Evolutionary conservation across 1,139 yeast species (phyloP).

Genomic region (Pichia sp.): DNA sequence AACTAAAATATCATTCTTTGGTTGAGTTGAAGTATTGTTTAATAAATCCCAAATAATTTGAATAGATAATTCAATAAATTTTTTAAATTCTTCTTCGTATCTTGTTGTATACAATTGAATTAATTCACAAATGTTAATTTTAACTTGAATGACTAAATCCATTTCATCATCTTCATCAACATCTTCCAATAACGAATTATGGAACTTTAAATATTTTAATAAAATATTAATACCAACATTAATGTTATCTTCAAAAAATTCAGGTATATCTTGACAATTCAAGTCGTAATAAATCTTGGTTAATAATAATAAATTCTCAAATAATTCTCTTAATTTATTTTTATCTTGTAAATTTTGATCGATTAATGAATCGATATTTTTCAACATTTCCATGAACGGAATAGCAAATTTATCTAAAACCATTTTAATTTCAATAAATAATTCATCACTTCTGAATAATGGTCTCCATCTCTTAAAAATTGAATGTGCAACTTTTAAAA

Average conservation of each 20-base stretch:
- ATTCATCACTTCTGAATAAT: slow-evolving; percentile 80
- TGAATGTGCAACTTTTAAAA: slow-evolving; percentile 86
- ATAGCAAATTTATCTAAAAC: slow-evolving; percentile 81
- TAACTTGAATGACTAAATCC: slow-evolving; percentile 65
- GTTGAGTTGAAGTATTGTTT: slow-evolving; percentile 58
- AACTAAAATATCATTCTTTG: slow-evolving; percentile 77
- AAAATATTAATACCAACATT: slow-evolving; percentile 69
- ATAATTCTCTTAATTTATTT: slow-evolving; percentile 46
- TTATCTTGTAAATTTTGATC: slow-evolving; percentile 40
- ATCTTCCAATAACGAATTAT: slow-evolving; percentile 49
- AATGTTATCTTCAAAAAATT: slow-evolving; percentile 91
- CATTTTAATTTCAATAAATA: slow-evolving; percentile 78
- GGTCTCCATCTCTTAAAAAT: slow-evolving; percentile 98
- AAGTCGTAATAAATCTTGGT: slow-evolving; percentile 84
- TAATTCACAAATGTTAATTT: slow-evolving; percentile 79
- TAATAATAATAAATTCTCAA: slow-evolving; percentile 67
- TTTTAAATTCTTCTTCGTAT: slow-evolving; percentile 84
- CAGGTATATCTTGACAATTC: slow-evolving; percentile 97
- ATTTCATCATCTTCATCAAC: slow-evolving; percentile 63
- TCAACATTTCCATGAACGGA: slow-evolving; percentile 68
- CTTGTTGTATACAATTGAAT: slow-evolving; percentile 81
- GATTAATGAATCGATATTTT: slow-evolving; percentile 61
- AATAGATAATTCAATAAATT: slow-evolving; percentile 69
- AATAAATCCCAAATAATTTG: slow-evolving; percentile 78
- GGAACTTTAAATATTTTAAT: slow-evolving; percentile 69